Evolutionary conservation across 108 stramenopile species (phyloP).

Genomic region (Skeletonema tropicum): DNA sequence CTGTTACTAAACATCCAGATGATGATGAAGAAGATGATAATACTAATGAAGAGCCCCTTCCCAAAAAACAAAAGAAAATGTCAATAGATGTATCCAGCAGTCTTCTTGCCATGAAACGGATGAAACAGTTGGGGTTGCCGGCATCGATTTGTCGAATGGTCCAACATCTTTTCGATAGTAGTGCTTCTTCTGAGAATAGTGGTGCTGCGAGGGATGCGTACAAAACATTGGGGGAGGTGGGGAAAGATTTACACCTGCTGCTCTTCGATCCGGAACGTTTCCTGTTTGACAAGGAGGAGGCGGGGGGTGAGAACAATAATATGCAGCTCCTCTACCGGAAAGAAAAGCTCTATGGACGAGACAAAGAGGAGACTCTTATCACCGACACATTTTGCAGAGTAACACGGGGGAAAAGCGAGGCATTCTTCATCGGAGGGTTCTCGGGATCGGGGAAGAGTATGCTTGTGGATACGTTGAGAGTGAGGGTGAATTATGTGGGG

Average conservation of each 20-base stretch:
- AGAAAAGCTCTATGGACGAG: constrained; percentile 26
- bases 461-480: constrained; percentile 9
- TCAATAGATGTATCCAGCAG: too few relatives aligned
- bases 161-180: not conserved
- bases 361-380: constrained; percentile 16
- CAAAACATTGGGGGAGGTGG: constrained; percentile 7
- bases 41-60: too few relatives aligned
- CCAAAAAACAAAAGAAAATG: too few relatives aligned
- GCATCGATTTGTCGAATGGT: constrained; percentile 12
- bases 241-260: constrained; percentile 24
- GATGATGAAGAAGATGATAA: too few relatives aligned
- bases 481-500: not conserved
- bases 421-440: too few relatives aligned
- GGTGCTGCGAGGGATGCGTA: constrained; percentile 5
- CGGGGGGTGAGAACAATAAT: not conserved
- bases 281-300: constrained; percentile 13
- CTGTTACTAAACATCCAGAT: too few relatives aligned
- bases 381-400: constrained; percentile 39
- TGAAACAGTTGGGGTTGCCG: not conserved
- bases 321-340: not conserved
- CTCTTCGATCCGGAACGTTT: constrained; percentile 22
- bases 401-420: constrained; percentile 12
- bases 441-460: too few relatives aligned
- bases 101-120: not conserved
- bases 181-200: too few relatives aligned